Evolutionary conservation across 352 stramenopile genomes (phyloP), one percentile per base, ranked within the genome.

Genomic region (Globisporangium cylindrosporum): DNA sequence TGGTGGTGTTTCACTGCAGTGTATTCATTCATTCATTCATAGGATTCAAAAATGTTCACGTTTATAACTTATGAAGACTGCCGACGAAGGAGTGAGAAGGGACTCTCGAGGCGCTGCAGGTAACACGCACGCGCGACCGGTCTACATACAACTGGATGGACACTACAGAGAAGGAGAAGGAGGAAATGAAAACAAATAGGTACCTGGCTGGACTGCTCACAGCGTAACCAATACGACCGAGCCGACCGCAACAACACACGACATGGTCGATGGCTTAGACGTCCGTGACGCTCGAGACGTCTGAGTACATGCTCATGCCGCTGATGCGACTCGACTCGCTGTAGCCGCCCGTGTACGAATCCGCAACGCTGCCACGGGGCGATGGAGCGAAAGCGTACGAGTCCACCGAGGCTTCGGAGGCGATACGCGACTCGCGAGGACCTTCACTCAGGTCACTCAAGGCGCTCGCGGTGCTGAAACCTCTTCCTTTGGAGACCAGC

Each of bases 311-410:
- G 61, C 79, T 87, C 56, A 85, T 81, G 55, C 75, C 79, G 71
- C 83, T 93, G 59, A 89, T 90, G 22, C 83, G 77, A n/a, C 58
- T 73, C 46, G 60, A 67, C 22, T 72, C 64, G 56, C 77, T 90
- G 80, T 88, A 89, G 12, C 75, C 80, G 14, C 83, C 91, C 61
- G 73, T 75, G 75, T 93, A 93, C 64, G 85, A 93, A 68, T 92
- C 84, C 9, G 69, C 74, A 5, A 69, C 59, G n/a, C 78, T 89
- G 8, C 64, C 67, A 24, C 75, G 75, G 14, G 86, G 90, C 29
- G 74, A 61, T 76, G 83, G 73, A 80, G 85, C 43, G 71, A 90
- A 90, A 24, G 75, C 76, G 65, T 92, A 93, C 71, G 86, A 92
- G 64, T 92, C 86, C 41, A 90, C 80, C 0, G 86, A 93, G 38